Base-by-base conservation (phyloP, 805 yeast species). In the Kuraishia ogatae region DNA sequence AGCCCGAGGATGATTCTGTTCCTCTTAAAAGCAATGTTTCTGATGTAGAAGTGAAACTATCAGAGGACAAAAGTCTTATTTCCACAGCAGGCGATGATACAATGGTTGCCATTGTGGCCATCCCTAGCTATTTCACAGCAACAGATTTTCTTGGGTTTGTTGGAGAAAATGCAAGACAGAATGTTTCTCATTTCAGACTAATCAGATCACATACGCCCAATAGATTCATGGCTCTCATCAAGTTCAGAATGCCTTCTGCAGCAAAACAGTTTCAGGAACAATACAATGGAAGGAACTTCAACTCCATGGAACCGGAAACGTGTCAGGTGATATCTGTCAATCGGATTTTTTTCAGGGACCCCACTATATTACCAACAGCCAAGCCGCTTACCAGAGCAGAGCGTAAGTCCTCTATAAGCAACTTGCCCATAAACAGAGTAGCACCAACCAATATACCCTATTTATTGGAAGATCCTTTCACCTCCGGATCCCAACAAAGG, bases 91-190 rank as follows among this genome's bases (percentile, higher is more conserved):
- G 83, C 0, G 86, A 84, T 63, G 83, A 79, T 39, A 80, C 90
- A 1, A 85, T 87, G 71, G 81, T 89, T 2, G 83, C 93, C 1
- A 87, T 90, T 20, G 68, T 90, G n/a, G 91, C 96, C 0, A 84
- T 91, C 0, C 97, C 97, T 0, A 83, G 87, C 11, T 92, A 91
- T 66, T 85, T 91, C 67, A 84, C 96, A 0, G 88, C 93, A 0
- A 85, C 90, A 23, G 97, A 91, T 62, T 66, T 92, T 23, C 67
- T 91, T 2, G 96, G 93, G 4, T 91, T 85, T 64, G 79, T 92
- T 11, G 96, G 96, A 23, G 84, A 84, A 51, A 70, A 75, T 1
- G 75, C 79, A 28, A 69, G 80, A 58, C 74, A 76, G 11, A 67
- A 72, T 24, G 79, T 89, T 1, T 77, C 91, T 0, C 94, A 90